These are phyloP conservation scores for Naumovozyma castellii DNA, from an alignment of 805 yeast species.

Conservation along the genomic window DNA sequence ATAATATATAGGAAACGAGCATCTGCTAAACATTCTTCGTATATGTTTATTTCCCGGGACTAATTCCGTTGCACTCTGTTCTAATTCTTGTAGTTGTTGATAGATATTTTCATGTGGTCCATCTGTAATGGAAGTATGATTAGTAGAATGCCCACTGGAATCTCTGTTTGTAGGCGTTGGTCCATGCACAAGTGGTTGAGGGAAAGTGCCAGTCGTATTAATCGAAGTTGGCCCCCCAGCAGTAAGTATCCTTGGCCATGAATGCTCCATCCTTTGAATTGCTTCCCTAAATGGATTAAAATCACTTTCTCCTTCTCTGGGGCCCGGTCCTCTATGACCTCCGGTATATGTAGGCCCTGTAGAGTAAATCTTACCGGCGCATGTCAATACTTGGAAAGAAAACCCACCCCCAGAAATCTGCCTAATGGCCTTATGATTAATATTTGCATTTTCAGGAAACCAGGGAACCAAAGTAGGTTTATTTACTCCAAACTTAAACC, in stretches of 20 bases:
- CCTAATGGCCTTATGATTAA: conserved; percentile 13
- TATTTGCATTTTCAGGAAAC: conserved; percentile 9
- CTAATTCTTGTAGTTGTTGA: conserved; percentile 17
- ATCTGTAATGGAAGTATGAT: background rate
- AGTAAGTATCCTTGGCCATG: conserved; percentile 13
- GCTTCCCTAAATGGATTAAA: conserved; percentile 26
- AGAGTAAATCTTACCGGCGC: conserved; percentile 44
- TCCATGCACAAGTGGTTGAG: conserved; percentile 4
- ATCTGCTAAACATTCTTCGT: conserved; percentile 23
- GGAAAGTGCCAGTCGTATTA: conserved; percentile 16
- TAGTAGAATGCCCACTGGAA: background rate
- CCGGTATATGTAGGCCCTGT: conserved; percentile 42
- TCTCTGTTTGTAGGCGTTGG: conserved; percentile 9
- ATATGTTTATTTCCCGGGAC: conserved; percentile 22
- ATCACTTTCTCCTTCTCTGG: conserved; percentile 27
- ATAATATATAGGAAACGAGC: conserved; percentile 17
- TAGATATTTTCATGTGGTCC: conserved; percentile 25
- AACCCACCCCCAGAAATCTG: conserved; percentile 54
- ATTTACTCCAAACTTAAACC: conserved; percentile 24
- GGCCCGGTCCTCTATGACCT: conserved; percentile 36
- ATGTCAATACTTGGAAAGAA: conserved; percentile 48
- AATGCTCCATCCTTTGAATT: conserved; percentile 17
- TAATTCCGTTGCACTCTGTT: conserved; percentile 12
- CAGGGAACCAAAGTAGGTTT: conserved; percentile 26
- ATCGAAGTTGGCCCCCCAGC: conserved; percentile 12